Evolutionary conservation across 2,329 filamentous ascomycete genomes (phyloP), one percentile per base, ranked within the genome.

Genomic region (Neofusicoccum sp.): DNA sequence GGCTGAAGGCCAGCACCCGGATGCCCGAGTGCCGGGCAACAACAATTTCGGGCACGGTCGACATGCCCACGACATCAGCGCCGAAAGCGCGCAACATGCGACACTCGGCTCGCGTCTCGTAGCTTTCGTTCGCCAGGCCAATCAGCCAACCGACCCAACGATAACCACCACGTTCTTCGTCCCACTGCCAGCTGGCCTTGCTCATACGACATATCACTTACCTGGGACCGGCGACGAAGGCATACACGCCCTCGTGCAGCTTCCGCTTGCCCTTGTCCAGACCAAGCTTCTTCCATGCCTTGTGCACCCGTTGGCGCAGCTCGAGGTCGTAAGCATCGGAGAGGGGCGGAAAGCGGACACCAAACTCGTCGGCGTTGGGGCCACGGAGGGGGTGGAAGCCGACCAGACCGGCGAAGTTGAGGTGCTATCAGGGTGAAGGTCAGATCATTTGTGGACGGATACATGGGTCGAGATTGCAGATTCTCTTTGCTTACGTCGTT

Each of bases 21-120:
- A 89, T 80, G n/a, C 82, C 84, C 58, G 79, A 81, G 70, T 89
- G 86, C 64, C 86, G 79, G 33, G 86, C 86, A 14, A 86, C 84
- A 53, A 89, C 81, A 57, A 88, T 86, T 68, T 89, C 86, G 6
- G 86, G 86, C 30, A 89, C 85, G 0, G 86, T 89, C 33, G 84
- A 87, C 86, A 89, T 89, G 12, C 86, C 86, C 1, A 89, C 86
- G n/a, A 88, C 76, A 68, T 89, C 86, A n/a, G 85, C 86, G 6
- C 86, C 86, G 6, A 88, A 72, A 49, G 76, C 76, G 40, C 79
- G 78, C 62, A 89, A 76, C 80, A 88, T 82, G 16, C 85, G 80
- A 68, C 85, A 87, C 69, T 88, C 86, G 1, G 85, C 85, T 63
- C 86, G 77, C 2, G 86, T 88, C 69, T 88, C 86, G 68, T 87